Evolutionary conservation across 768 basidiomycete genomes (phyloP).

Genomic region (Pisolithus marmoratus): DNA sequence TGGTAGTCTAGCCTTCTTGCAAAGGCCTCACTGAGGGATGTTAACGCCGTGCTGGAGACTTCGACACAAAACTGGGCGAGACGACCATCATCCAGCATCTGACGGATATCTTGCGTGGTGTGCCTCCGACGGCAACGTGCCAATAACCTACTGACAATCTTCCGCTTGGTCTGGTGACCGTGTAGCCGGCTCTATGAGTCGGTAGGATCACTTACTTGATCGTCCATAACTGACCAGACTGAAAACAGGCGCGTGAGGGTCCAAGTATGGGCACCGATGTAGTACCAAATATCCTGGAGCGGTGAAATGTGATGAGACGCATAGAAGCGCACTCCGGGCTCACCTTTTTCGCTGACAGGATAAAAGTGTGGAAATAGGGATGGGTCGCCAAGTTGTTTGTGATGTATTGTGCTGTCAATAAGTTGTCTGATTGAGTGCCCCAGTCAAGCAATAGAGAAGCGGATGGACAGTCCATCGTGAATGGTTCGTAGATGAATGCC

Average conservation of each 20-base stretch:
- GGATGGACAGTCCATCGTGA: constrained; percentile 43
- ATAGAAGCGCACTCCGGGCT: constrained; percentile 2
- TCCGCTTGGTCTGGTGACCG: constrained; percentile 24
- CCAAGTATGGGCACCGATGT: constrained; percentile 49
- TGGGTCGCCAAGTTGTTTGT: constrained; percentile 12
- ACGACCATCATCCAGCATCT: constrained; percentile 34
- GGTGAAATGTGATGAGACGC: constrained; percentile 4
- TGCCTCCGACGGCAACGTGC: constrained; percentile 30
- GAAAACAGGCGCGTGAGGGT: constrained; percentile 20
- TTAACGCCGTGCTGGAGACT: constrained; percentile 22
- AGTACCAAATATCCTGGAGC: constrained; percentile 42
- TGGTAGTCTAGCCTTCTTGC: constrained; percentile 16
- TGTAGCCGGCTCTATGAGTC: constrained; percentile 4
- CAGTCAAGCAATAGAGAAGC: constrained; percentile 50
- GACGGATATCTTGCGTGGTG: constrained; percentile 29
- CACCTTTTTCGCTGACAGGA: constrained; percentile 42
- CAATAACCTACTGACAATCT: constrained; percentile 30
- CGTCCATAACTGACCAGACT: constrained; percentile 37
- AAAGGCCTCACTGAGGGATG: constrained; percentile 17
- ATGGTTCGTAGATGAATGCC: constrained; percentile 52
- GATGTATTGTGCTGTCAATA: constrained; percentile 31
- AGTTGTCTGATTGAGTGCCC: constrained; percentile 34
- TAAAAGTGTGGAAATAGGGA: constrained; percentile 45
- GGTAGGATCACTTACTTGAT: constrained; percentile 25
- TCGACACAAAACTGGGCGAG: constrained; percentile 44